Conservation (phyloP, 2,329 filamentous ascomycete species). For the Talaromyces verruculosus region DNA sequence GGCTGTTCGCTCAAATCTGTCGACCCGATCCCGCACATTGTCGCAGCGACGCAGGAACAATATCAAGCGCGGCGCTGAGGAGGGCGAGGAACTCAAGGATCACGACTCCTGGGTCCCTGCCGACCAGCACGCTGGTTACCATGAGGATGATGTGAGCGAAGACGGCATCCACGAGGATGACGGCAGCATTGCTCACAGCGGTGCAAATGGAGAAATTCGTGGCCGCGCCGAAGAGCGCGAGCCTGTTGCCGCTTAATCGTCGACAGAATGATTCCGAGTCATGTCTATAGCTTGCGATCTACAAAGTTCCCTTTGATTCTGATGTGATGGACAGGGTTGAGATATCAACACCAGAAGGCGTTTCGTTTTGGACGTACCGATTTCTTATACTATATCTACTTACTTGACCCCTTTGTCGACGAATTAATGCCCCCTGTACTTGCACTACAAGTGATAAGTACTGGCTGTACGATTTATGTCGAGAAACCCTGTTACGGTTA, state of each 20-base stretch:
- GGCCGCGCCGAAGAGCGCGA: constrained; percentile 40
- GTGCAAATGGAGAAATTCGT: constrained; percentile 34
- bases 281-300: constrained; percentile 11
- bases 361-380: constrained; percentile 9
- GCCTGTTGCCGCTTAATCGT: constrained; percentile 17
- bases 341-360: constrained; percentile 4
- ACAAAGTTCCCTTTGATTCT: neutral
- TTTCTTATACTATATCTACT: neutral
- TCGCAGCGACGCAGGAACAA: constrained; percentile 79
- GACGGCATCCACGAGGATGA: constrained; percentile 37
- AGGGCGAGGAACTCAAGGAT: constrained; percentile 76
- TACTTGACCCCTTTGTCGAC: neutral
- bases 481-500: neutral
- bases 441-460: neutral
- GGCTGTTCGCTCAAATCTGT: constrained; percentile 82
- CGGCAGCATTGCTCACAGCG: constrained; percentile 29
- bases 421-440: constrained; percentile 2
- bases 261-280: neutral
- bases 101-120: constrained; percentile 79
- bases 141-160: constrained; percentile 46
- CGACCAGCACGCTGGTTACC: constrained; percentile 54
- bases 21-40: constrained; percentile 79
- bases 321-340: neutral
- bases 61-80: constrained; percentile 61
- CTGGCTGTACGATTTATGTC: neutral